Base-by-base conservation (phyloP, 1,284 basidiomycete species). In the Heterobasidion occidentale region DNA sequence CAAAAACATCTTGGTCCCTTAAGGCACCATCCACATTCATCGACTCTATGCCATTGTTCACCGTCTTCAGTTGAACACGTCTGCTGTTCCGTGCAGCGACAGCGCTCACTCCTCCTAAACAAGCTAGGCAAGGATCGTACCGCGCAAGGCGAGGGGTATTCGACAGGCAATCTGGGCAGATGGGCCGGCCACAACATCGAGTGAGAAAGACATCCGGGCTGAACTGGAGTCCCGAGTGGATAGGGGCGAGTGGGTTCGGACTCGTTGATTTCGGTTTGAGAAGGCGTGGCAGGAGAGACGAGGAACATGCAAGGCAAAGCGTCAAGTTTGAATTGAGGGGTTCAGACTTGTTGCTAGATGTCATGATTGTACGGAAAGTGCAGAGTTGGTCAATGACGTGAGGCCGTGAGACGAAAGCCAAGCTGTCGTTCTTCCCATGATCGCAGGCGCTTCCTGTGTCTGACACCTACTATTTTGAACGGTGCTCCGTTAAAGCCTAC, bases 241-340 rank as follows among this genome's bases (percentile, higher is more conserved):
- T 48, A 3, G 17, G 5, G 5, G 56, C 48, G 9, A 17, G 27
- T 19, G n/a, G 11, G 35, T 56, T 60, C 42, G 17, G 17, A 45
- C 14, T 14, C 14, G 12, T 45, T 45, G 42, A 45, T 3, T 14
- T 14, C 14, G 12, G 19, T 19, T 50, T 20, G 50, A 60, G 50
- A 49, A 56, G 45, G 17, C 62, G 54, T 55, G 76, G 70, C 54
- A 78, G 81, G 7, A 85, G 67, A 14, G 81, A 86, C 7, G 80
- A 79, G 1, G 82, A 83, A 64, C 85, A 88, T 9, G 84, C 78
- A 14, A 86, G 75, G 63, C 85, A 88, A 27, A 88, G 77, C 34
- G 62, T 51, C 1, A 60, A 55, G 9, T 53, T 57, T 1, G 42
- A 20, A 50, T 55, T 60, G 3, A 27, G 27, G 2, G 27, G 27